A percentile compares a stretch with the other conserved stretches of the same genome.
Evolutionary conservation across 768 basidiomycete genomes (phyloP).

Genomic region (Mycena vitilis): DNA sequence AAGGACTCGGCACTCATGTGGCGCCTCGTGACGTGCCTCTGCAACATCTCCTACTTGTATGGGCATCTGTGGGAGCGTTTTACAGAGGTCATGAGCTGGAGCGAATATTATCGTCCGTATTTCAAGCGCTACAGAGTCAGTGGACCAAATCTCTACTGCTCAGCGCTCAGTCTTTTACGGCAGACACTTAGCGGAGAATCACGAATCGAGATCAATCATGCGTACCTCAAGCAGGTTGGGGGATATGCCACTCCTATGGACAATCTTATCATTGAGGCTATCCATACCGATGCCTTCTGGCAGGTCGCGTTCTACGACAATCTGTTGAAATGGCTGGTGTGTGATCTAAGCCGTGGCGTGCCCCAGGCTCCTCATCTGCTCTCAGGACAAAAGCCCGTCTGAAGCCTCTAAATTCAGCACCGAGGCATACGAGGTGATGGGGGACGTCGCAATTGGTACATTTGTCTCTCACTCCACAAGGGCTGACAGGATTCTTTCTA

Average conservation of each 20-base stretch:
- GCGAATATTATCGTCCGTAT: slow-evolving; percentile 31
- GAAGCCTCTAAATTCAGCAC: slow-evolving; percentile 31
- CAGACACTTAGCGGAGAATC: slow-evolving; percentile 11
- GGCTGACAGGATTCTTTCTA: neutral
- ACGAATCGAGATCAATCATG: slow-evolving; percentile 20
- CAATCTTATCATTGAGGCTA: slow-evolving; percentile 12
- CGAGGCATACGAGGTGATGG: slow-evolving; percentile 28
- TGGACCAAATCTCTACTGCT: neutral
- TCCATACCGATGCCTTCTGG: neutral
- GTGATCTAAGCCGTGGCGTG: too few species aligned
- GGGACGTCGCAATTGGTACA: slow-evolving; percentile 27
- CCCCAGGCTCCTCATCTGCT: neutral
- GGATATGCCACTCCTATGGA: slow-evolving; percentile 18
- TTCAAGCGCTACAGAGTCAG: slow-evolving; percentile 33
- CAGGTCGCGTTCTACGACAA: slow-evolving; percentile 17
- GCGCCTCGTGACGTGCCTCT: slow-evolving; percentile 23
- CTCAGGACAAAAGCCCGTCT: slow-evolving; percentile 22
- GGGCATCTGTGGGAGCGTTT: slow-evolving; percentile 26
- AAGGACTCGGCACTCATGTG: slow-evolving; percentile 32
- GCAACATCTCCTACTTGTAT: slow-evolving; percentile 10
- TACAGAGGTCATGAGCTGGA: slow-evolving; percentile 22
- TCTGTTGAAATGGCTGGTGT: slow-evolving; percentile 15
- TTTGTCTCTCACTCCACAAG: neutral
- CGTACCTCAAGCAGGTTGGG: slow-evolving; percentile 17
- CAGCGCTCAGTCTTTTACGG: neutral